Conservation (phyloP, 1,284 basidiomycete species). For the Marasmius sp. region DNA sequence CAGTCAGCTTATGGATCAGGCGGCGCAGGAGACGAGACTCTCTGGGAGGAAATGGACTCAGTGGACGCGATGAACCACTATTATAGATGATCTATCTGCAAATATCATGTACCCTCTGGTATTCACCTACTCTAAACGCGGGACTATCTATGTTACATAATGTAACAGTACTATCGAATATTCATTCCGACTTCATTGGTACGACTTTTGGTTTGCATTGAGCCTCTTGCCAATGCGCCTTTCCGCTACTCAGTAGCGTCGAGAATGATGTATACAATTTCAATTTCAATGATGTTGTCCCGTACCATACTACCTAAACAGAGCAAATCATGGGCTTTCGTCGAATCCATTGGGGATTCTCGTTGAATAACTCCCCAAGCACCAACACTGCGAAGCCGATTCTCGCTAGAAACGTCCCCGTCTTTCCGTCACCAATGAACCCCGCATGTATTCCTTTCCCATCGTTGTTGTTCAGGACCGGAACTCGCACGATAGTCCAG, state of each 20-base stretch:
- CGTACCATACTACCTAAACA: not conserved
- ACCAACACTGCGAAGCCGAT: conserved; percentile 60
- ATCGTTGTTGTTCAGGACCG: conserved; percentile 50
- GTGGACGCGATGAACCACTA: conserved; percentile 7
- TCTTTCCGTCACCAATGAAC: conserved; percentile 63
- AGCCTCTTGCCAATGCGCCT: too few relatives aligned
- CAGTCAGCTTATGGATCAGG: not conserved
- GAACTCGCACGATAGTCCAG: conserved; percentile 70
- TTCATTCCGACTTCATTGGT: too few relatives aligned
- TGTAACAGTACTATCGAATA: too few relatives aligned
- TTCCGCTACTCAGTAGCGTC: too few relatives aligned
- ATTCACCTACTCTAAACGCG: too few relatives aligned
- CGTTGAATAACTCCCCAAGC: conserved; percentile 46
- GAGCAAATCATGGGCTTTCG: conserved; percentile 18
- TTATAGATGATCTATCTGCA: not conserved
- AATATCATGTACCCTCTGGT: too few relatives aligned
- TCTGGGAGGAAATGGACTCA: conserved; percentile 12
- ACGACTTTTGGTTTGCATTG: too few relatives aligned
- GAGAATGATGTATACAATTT: too few relatives aligned
- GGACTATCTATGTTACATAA: too few relatives aligned
- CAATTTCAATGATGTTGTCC: too few relatives aligned
- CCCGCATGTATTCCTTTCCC: conserved; percentile 52
- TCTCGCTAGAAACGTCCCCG: conserved; percentile 45
- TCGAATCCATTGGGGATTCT: conserved; percentile 48
- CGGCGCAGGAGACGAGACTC: not conserved